These are phyloP conservation scores for Vigna nakashimae DNA, from an alignment of 306 rosid species.

Conservation along the genomic window DNA sequence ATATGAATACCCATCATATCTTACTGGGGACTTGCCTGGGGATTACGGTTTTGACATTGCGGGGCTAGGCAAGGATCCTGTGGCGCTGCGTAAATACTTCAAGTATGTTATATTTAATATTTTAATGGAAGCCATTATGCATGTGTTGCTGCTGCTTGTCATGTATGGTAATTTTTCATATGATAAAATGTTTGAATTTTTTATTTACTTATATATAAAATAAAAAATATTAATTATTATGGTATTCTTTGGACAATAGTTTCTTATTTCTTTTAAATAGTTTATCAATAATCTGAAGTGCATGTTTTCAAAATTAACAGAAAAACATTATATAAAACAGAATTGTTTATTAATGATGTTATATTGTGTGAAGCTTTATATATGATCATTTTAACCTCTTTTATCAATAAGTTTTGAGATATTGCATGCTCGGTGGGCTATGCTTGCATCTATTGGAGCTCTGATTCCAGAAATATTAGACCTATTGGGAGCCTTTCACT, in stretches of 20 bases:
- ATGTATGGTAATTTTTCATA: constrained; percentile 8
- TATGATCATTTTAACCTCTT: constrained; percentile 39
- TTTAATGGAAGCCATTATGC: constrained; percentile 6
- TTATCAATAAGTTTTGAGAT: constrained; percentile 79
- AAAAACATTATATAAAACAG: not conserved
- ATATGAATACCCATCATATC: constrained; percentile 79
- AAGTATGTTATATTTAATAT: constrained; percentile 60
- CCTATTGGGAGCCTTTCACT: constrained; percentile 79
- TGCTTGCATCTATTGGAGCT: constrained; percentile 90
- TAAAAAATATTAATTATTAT: constrained; percentile 7
- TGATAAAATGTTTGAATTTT: constrained; percentile 18
- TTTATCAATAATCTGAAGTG: constrained; percentile 7
- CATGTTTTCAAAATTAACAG: not conserved
- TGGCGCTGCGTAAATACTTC: constrained; percentile 70
- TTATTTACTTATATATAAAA: not conserved
- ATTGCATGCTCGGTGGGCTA: constrained; percentile 99
- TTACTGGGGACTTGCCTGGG: constrained; percentile 87
- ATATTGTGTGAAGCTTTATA: constrained; percentile 22
- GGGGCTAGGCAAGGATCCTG: constrained; percentile 78
- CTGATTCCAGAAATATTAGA: constrained; percentile 85
- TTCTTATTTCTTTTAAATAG: constrained; percentile 26
- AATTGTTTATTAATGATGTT: constrained; percentile 15
- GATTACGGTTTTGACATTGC: constrained; percentile 93
- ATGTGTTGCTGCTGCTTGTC: constrained; percentile 38
- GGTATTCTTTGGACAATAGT: not conserved